Percentiles rank a stretch among this genome's conserved stretches.
These are phyloP conservation scores for Datura wrightii DNA, from an alignment of 257 asterid species.

Conservation along the genomic window DNA sequence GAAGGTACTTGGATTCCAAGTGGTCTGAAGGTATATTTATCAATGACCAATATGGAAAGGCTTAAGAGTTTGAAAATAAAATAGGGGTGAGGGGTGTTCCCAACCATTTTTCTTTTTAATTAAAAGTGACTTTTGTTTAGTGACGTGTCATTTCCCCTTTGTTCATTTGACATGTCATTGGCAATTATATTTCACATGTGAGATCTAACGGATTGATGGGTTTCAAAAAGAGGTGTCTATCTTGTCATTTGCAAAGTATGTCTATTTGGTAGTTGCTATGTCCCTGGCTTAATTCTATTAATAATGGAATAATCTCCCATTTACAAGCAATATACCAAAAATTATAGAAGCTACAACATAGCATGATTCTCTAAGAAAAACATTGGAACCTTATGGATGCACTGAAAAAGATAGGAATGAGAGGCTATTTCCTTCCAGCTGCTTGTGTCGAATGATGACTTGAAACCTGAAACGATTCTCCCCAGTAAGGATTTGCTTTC, in stretches of 20 bases:
- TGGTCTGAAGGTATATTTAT: not conserved
- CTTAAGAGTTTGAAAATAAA: not conserved
- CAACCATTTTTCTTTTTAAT: not conserved
- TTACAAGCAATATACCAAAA: not conserved
- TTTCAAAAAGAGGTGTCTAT: not conserved
- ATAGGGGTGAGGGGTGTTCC: not conserved
- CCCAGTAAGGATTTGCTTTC: not conserved
- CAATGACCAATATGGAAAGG: not conserved
- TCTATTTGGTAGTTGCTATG: not conserved
- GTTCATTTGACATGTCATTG: not conserved
- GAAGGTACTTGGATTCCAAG: not conserved
- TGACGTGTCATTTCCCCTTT: not conserved
- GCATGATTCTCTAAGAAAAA: not conserved
- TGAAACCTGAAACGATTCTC: not conserved
- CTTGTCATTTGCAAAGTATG: not conserved
- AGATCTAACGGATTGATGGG: not conserved
- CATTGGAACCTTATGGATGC: not conserved
- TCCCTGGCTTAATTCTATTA: not conserved
- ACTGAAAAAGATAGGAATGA: not conserved
- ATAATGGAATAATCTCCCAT: not conserved
- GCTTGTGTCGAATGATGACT: not conserved
- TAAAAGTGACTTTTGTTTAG: not conserved
- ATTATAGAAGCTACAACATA: not conserved
- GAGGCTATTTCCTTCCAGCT: conserved; percentile 8
- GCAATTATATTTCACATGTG: not conserved